Percentiles rank a stretch among this genome's conserved stretches.
Conservation (phyloP, 345 rosid species). For the Noccaea caerulescens region DNA sequence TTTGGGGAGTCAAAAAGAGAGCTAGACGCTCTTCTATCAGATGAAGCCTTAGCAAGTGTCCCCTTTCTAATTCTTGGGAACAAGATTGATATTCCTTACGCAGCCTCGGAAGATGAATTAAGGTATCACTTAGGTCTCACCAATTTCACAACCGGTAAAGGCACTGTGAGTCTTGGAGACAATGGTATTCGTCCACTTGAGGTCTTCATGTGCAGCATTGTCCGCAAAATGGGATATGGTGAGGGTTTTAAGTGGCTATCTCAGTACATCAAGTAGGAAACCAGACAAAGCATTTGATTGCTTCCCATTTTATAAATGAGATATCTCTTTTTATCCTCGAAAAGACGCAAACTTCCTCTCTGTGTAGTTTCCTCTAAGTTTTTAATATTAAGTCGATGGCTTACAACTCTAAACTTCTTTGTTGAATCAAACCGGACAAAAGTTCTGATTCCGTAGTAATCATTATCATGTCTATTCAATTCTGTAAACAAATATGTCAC, state of each 20-base stretch:
- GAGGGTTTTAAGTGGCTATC: constrained; percentile 83
- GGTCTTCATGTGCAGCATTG: constrained; percentile 86
- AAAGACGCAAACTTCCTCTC: not conserved
- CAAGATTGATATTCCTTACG: constrained; percentile 80
- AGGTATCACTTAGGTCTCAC: constrained; percentile 66
- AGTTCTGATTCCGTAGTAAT: not conserved
- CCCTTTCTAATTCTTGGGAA: constrained; percentile 77
- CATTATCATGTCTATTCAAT: not conserved
- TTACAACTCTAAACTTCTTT: constrained; percentile 13
- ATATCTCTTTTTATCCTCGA: constrained; percentile 13
- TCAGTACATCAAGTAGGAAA: constrained; percentile 57
- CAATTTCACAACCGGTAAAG: constrained; percentile 80
- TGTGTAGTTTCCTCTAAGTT: constrained; percentile 28
- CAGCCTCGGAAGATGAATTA: constrained; percentile 76
- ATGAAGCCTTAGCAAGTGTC: constrained; percentile 61
- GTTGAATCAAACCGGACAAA: constrained; percentile 13
- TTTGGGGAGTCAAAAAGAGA: constrained; percentile 72
- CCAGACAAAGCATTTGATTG: constrained; percentile 8
- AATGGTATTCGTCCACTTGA: constrained; percentile 66
- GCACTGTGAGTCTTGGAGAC: constrained; percentile 54
- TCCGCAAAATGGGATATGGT: constrained; percentile 85
- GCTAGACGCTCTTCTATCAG: constrained; percentile 71
- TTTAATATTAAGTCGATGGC: constrained; percentile 7
- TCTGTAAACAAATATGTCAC: not conserved
- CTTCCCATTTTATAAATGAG: constrained; percentile 14